These are phyloP conservation scores for Leishmania martiniquensis DNA, from an alignment of 208 protist species.

Conservation along the genomic window DNA sequence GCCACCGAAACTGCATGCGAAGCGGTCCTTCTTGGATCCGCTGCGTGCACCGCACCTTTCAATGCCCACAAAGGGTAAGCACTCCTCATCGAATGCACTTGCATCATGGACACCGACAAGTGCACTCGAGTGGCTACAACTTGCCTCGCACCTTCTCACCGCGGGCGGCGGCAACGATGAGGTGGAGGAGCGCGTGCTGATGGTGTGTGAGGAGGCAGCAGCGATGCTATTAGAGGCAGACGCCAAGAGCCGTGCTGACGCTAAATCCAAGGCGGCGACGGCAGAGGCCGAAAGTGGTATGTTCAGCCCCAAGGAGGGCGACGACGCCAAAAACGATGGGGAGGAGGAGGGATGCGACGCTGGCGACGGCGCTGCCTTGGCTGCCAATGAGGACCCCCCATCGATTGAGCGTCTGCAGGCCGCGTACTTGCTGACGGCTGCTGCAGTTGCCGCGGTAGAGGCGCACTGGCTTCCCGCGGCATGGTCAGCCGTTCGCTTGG, in stretches of 20 bases:
- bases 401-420: conserved; percentile 48
- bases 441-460: conserved; percentile 35
- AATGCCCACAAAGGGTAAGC: not conserved
- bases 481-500: conserved; percentile 41
- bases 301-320: conserved; percentile 14
- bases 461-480: conserved; percentile 31
- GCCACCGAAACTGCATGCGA: conserved; percentile 3
- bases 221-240: conserved; percentile 55
- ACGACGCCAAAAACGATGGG: not conserved
- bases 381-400: not conserved
- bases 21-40: conserved; percentile 32
- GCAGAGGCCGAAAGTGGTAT: conserved; percentile 13
- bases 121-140: conserved; percentile 40
- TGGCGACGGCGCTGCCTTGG: conserved; percentile 3
- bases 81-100: conserved; percentile 8
- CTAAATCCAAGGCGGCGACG: conserved; percentile 12
- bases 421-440: conserved; percentile 62
- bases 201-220: conserved; percentile 58
- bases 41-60: not conserved
- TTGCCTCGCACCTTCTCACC: conserved; percentile 48
- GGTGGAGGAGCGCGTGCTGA: conserved; percentile 34
- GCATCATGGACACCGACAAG: conserved; percentile 23
- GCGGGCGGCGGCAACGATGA: conserved; percentile 10
- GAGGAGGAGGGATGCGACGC: not conserved
- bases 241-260: conserved; percentile 9